Base-by-base conservation (phyloP, 1,284 basidiomycete genomes). In the Ganoderma lucidum region DNA sequence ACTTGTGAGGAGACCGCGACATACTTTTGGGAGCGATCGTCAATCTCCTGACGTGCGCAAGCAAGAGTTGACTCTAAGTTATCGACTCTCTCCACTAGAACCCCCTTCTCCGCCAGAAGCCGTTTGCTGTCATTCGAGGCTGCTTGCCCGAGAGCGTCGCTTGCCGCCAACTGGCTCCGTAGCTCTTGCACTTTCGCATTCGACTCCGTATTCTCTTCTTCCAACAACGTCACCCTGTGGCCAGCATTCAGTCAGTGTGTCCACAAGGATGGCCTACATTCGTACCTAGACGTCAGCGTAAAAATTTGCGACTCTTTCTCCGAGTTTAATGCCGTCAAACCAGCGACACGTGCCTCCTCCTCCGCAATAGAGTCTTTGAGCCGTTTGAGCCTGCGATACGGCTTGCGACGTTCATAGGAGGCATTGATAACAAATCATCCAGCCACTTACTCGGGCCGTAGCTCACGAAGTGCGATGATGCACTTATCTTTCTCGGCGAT, bases 161-260 rank as follows among this genome's bases (percentile, higher is more conserved):
- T 73, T 61, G 75, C 72, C 53, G 75, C 75, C 19, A 84, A 69
- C 3, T 77, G 76, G 41, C 77, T 75, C 45, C 77, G 75, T 12
- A 83, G 68, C n/a, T 75, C 71, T 37, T 78, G 76, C 2, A 75
- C 69, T 41, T 67, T 70, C 53, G 72, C 74, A 23, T 71, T 64
- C 6, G 68, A 65, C 4, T 76, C 71, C 17, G 66, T 58, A 1
- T 76, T 14, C 9, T 75, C 73, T 42, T 71, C 66, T 55, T 79
- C 76, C 14, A 75, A 68, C 62, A 71, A 71, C 58, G 45, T 65
- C 3, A 71, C 42, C 59, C 82, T 82, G 62, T 42, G 39, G 61
- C 53, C 39, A 15, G n/a, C 19, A 6, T 14, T 48, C 58, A 70
- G 39, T 59, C 45, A 42, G 23, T 14, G 59, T 42, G 59, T 28